phyloP scores from a whole-genome alignment of 495 filamentous ascomycete genomes.

The Talaromyces liani region DNA sequence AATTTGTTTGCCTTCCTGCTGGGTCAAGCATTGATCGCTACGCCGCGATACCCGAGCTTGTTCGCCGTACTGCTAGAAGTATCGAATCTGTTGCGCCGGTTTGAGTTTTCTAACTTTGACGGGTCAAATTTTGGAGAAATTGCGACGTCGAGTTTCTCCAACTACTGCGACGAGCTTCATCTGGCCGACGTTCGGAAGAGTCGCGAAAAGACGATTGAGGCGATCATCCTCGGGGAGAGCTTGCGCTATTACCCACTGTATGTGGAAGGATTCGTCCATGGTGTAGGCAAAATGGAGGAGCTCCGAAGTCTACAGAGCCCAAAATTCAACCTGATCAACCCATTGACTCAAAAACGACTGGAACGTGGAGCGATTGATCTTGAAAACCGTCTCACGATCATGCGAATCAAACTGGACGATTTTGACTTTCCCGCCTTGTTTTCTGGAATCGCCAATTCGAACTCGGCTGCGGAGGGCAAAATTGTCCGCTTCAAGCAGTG shows the following conservation, averaged over 20 bases:
- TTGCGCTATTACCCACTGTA: conserved; percentile 79
- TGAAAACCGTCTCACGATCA: conserved; percentile 53
- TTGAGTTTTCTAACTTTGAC: conserved; percentile 74
- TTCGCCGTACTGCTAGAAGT: conserved; percentile 73
- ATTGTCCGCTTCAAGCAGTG: conserved; percentile 76
- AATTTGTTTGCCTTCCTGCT: conserved; percentile 89
- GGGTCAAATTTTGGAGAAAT: conserved; percentile 76
- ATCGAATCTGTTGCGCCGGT: conserved; percentile 57
- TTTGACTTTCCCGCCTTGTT: conserved; percentile 93
- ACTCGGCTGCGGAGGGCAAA: conserved; percentile 62
- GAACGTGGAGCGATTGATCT: conserved; percentile 79
- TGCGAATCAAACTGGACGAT: conserved; percentile 61
- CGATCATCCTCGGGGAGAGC: conserved; percentile 75
- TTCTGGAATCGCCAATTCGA: conserved; percentile 78
- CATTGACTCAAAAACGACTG: conserved; percentile 65
- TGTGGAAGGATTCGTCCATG: conserved; percentile 86
- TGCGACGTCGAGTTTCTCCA: conserved; percentile 66
- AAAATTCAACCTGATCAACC: conserved; percentile 60
- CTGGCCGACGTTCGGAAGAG: conserved; percentile 76
- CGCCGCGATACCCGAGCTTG: conserved; percentile 52
- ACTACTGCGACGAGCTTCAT: conserved; percentile 65
- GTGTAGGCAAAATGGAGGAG: conserved; percentile 79
- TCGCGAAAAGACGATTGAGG: conserved; percentile 86
- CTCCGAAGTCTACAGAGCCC: conserved; percentile 60
- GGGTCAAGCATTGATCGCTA: conserved; percentile 74